Evolutionary conservation across 192 early-diverging fungal genomes (phyloP).

Genomic region (Coemansia sp.): DNA sequence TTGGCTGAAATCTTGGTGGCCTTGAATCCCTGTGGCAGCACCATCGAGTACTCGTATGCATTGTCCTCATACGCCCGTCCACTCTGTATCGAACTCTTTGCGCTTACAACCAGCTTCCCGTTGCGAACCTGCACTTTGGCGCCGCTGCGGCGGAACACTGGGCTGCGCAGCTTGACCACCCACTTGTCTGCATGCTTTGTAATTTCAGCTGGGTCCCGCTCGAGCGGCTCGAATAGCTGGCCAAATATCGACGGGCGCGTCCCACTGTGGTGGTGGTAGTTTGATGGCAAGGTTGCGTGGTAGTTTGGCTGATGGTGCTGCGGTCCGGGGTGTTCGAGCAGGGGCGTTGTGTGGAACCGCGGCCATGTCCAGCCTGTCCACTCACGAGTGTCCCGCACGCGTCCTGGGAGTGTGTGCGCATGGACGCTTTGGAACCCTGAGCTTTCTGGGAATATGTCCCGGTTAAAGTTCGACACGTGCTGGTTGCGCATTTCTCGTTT

Average conservation of each 20-base stretch:
- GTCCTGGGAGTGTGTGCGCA: slow-evolving; percentile 26
- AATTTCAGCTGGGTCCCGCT: slow-evolving; percentile 8
- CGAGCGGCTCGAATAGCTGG: slow-evolving; percentile 13
- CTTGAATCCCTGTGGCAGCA: slow-evolving; percentile 16
- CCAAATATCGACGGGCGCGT: slow-evolving; percentile 11
- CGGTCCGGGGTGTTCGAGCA: slow-evolving; percentile 4
- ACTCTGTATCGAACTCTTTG: not conserved
- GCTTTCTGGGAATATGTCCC: slow-evolving; percentile 24
- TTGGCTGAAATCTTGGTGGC: slow-evolving; percentile 18
- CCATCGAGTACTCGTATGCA: slow-evolving; percentile 28
- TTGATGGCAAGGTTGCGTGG: too few relatives aligned
- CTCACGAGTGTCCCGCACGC: slow-evolving; percentile 10
- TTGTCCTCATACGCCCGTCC: not conserved
- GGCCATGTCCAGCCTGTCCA: slow-evolving; percentile 22
- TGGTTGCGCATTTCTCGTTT: not conserved
- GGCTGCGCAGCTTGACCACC: slow-evolving; percentile 20
- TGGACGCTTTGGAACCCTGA: slow-evolving; percentile 37
- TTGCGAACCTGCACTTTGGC: slow-evolving; percentile 28
- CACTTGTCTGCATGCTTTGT: slow-evolving; percentile 11
- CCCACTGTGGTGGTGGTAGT: too few relatives aligned
- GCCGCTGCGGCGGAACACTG: slow-evolving; percentile 13
- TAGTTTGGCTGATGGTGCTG: not conserved
- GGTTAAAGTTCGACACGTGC: slow-evolving; percentile 39
- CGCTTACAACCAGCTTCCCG: slow-evolving; percentile 15
- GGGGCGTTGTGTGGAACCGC: slow-evolving; percentile 3